Base-by-base conservation (phyloP, 2,329 filamentous ascomycete species). In the Aureobasidium namibiae region DNA sequence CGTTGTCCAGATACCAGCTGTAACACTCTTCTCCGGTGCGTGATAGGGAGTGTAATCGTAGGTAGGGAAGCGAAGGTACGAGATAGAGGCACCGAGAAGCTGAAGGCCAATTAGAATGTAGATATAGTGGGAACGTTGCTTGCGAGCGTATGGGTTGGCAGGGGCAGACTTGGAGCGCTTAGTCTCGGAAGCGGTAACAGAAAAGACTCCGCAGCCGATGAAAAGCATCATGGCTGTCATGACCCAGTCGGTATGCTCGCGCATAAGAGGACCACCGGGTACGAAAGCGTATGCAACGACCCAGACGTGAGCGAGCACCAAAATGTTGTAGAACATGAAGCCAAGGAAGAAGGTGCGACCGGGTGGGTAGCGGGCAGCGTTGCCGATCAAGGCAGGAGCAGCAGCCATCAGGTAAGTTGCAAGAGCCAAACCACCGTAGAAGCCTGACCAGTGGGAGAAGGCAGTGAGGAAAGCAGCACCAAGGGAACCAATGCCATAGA, bases 241-340 rank as follows among this genome's bases (percentile, higher is more conserved):
- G 68, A 99, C 82, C 89, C 92, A 96, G 71, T 97, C 92, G 1
- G 92, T 99, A 69, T 87, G 92, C 72, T 99, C 94, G 45, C 94
- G 87, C 44, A 99, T 89, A 1, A 96, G 81, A 3, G 90, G 90
- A 1, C 94, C 94, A 54, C 94, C 94, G 1, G 94, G 94, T 3
- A 99, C 94, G 66, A 99, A 99, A 13, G 94, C 94, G 68, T 99
- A 99, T 2, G 94, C 94, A 11, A 99, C 94, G 36, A 96, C 89
- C 94, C 94, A 99, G 59, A 96, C 91, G 69, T 97, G 92, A 78
- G 96, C 96, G n/a, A 99, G 82, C 4, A 96, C 87, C 76, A 97
- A 76, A 67, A 97, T 81, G 73, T 97, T 96, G 78, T 97, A 99
- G 50, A 95, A 73, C 56, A 96, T 75, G 76, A 96, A 96, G 4